These are phyloP conservation scores for Leishmania arabica DNA, from an alignment of 208 protist genomes.

Conservation along the genomic window DNA sequence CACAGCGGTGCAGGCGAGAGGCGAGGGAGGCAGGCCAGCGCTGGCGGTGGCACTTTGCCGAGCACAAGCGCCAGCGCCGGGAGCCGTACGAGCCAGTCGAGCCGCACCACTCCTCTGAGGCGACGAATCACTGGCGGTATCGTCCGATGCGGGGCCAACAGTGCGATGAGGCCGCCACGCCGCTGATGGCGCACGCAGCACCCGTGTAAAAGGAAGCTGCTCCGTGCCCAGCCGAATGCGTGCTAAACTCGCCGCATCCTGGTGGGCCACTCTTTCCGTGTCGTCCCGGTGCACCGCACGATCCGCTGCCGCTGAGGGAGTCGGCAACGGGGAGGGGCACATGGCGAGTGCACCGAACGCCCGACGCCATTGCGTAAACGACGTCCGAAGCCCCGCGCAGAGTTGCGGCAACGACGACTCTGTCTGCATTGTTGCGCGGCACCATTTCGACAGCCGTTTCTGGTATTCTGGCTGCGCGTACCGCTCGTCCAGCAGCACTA, in stretches of 20 bases:
- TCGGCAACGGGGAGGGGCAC: not conserved
- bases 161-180: not conserved
- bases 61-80: not conserved
- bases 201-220: constrained; percentile 25
- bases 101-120: not conserved
- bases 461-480: constrained; percentile 50
- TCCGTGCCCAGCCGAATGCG: constrained; percentile 21
- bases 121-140: not conserved
- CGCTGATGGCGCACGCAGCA: constrained; percentile 9
- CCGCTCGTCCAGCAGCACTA: constrained; percentile 93
- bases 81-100: not conserved
- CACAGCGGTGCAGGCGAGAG: constrained; percentile 31
- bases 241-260: not conserved
- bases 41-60: not conserved
- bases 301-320: not conserved
- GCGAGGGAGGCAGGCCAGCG: constrained; percentile 17
- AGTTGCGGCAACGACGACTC: constrained; percentile 27
- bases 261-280: not conserved
- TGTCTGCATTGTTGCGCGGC: constrained; percentile 38
- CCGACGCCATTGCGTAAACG: constrained; percentile 19
- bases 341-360: constrained; percentile 2
- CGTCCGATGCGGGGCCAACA: not conserved
- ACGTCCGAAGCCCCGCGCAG: constrained; percentile 6
- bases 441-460: constrained; percentile 61
- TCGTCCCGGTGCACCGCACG: not conserved